These are phyloP conservation scores for Rhizodiscina lignyota DNA, from an alignment of 495 filamentous ascomycete genomes.

Conservation along the genomic window DNA sequence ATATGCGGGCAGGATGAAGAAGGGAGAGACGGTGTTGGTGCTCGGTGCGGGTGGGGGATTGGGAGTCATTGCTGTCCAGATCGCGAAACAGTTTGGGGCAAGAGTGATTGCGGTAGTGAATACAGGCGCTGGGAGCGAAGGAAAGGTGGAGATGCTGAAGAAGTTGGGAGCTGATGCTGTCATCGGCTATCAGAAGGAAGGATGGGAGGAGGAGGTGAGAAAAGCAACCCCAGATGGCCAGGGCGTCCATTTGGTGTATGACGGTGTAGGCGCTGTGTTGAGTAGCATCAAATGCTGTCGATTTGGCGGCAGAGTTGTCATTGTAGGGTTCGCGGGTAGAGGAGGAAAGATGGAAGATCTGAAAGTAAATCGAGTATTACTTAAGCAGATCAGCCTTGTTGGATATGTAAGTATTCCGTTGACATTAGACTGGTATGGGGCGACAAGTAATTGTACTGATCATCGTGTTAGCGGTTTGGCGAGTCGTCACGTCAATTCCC, in stretches of 20 bases:
- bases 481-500: slow-evolving; percentile 19
- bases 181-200: neutral
- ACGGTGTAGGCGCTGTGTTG: slow-evolving; percentile 10
- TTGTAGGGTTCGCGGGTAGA: slow-evolving; percentile 20
- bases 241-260: slow-evolving; percentile 13
- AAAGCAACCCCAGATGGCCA: slow-evolving; percentile 7
- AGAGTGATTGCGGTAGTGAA: slow-evolving; percentile 10
- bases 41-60: neutral
- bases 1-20: slow-evolving; percentile 3
- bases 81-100: slow-evolving; percentile 4
- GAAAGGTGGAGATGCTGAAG: slow-evolving; percentile 13
- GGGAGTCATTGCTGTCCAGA: slow-evolving; percentile 3
- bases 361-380: slow-evolving; percentile 17
- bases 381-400: slow-evolving; percentile 15
- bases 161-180: slow-evolving; percentile 15
- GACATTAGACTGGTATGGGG: neutral
- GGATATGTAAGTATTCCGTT: slow-evolving; percentile 17
- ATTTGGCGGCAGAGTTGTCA: slow-evolving; percentile 16
- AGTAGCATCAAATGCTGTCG: slow-evolving; percentile 12
- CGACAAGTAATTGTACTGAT: neutral
- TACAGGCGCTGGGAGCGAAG: slow-evolving; percentile 1
- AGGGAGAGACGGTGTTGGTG: slow-evolving; percentile 4
- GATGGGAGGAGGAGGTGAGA: slow-evolving; percentile 11
- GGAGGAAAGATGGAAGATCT: slow-evolving; percentile 21
- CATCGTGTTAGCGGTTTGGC: slow-evolving; percentile 13